These are phyloP conservation scores for Hemileccinum rubropunctum DNA, from an alignment of 768 basidiomycete species.

Conservation along the genomic window DNA sequence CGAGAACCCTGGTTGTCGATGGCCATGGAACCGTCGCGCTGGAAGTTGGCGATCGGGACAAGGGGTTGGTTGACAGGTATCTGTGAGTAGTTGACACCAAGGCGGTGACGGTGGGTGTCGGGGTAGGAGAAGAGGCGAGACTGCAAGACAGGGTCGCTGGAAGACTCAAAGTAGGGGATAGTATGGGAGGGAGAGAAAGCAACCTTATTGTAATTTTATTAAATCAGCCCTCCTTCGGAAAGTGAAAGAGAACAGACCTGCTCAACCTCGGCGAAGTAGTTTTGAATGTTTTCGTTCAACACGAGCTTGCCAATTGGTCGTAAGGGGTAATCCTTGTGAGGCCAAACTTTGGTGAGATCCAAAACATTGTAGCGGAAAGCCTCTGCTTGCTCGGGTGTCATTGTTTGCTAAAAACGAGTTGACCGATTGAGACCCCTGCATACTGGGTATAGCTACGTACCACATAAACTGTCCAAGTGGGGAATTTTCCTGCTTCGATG, in stretches of 20 bases:
- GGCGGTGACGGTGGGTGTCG: slow-evolving; percentile 83
- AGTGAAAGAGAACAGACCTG: slow-evolving; percentile 55
- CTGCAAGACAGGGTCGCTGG: slow-evolving; percentile 90
- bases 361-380: slow-evolving; percentile 86
- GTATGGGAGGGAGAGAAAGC: slow-evolving; percentile 90
- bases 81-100: slow-evolving; percentile 79
- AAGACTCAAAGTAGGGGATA: slow-evolving; percentile 85
- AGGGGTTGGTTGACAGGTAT: slow-evolving; percentile 85
- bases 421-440: background rate
- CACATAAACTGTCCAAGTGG: slow-evolving; percentile 86
- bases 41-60: slow-evolving; percentile 82
- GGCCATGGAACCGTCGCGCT: slow-evolving; percentile 74
- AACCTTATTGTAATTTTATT: slow-evolving; percentile 33
- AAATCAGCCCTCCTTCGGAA: slow-evolving; percentile 15
- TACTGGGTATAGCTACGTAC: slow-evolving; percentile 39
- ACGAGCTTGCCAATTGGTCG: slow-evolving; percentile 85
- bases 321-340: slow-evolving; percentile 85
- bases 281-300: slow-evolving; percentile 71
- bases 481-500: slow-evolving; percentile 78
- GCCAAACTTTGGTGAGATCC: slow-evolving; percentile 90
- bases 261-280: slow-evolving; percentile 95
- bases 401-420: slow-evolving; percentile 64
- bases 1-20: slow-evolving; percentile 78
- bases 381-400: slow-evolving; percentile 91
- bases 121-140: slow-evolving; percentile 95